Base-by-base conservation (phyloP, 352 stramenopile genomes). In the Pythium rishiriense region DNA sequence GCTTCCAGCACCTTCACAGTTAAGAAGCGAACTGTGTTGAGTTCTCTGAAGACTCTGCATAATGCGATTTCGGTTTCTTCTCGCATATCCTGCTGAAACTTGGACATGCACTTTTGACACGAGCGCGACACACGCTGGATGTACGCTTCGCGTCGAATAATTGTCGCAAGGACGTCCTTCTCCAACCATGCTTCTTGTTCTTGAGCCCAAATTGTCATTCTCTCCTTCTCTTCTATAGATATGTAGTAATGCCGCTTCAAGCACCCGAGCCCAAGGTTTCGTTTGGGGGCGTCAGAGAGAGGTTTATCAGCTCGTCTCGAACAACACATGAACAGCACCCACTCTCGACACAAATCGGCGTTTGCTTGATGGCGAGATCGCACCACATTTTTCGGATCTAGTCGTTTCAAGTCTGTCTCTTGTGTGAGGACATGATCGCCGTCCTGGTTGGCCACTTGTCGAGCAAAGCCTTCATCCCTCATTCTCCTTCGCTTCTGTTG, bases 241-340 rank as follows among this genome's bases (percentile, higher is more conserved):
- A 92, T 81, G 51, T 87, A 92, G 65, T 91, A 90, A 37, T 92
- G 85, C 0, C 85, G 81, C 56, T 85, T 82, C 9, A 87, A 64
- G 50, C 85, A 94, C 0, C 75, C 83, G 2, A 90, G 66, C 2
- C 78, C 77, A 42, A 74, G 56, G 7, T 69, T 68, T 15, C 63
- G 64, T 25, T 41, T 58, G 3, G 47, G 52, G 26, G 48, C 45
- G 1, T 63, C 63, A 15, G 25, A 62, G 8, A 39, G 35, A 19
- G 39, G 29, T 1, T 65, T 51, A 21, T 59, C 24, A 22, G 62
- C 41, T 43, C 53, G 54, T 25, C 63, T 76, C 4, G 75, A 83
- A 53, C 85, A 94, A 2, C 66, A 66, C 46, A 79, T 56, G 25
- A 94, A 89, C 1, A 92, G 46, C 0, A 92, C 78, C 85, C 85